Base-by-base conservation (phyloP, 2,329 filamentous ascomycete species). In the Ophiocordyceps camponoti-rufipedis region DNA sequence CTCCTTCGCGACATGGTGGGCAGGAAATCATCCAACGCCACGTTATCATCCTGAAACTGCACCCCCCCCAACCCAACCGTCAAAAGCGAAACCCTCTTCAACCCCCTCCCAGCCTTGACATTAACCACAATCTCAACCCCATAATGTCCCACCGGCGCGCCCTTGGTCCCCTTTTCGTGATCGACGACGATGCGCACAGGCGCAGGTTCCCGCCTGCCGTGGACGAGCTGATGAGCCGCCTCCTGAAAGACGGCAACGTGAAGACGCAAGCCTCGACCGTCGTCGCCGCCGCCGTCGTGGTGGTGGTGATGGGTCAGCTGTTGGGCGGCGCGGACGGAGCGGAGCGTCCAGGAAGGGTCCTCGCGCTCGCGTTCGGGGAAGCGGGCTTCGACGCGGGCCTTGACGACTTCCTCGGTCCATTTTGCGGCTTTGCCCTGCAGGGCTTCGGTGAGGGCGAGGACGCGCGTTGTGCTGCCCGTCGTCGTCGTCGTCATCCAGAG, bases 331-430 rank as follows among this genome's bases (percentile, higher is more conserved):
- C 71, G 74, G 13, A 77, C 72, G 18, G 79, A 82, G 35, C 86
- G 76, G 31, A 93, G 72, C 31, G 83, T 83, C 87, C 86, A 95
- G 53, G 74, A 78, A 14, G 79, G 72, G 48, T 81, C 75, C 59
- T 94, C 86, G 48, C 88, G 77, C 64, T 94, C 85, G n/a, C 68
- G 60, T 58, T 94, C 87, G 0, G 83, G 67, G 55, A 93, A 94
- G 11, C 88, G 76, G 6, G 80, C 82, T 62, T 95, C 89, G 13
- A 95, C 78, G 51, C 81, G 78, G 9, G 88, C 87, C 63, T 89
- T 93, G 43, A 80, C 77, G 12, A 95, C 71, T 51, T 96, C 91
- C 62, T 96, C 89, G 28, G 78, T 78, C 62, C 85, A 80, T 49
- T 81, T 84, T 16, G 70, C 67, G 1, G 82, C 85, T 58, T 80